phyloP scores from a whole-genome alignment of 345 rosid species.

The Citrus medica region DNA sequence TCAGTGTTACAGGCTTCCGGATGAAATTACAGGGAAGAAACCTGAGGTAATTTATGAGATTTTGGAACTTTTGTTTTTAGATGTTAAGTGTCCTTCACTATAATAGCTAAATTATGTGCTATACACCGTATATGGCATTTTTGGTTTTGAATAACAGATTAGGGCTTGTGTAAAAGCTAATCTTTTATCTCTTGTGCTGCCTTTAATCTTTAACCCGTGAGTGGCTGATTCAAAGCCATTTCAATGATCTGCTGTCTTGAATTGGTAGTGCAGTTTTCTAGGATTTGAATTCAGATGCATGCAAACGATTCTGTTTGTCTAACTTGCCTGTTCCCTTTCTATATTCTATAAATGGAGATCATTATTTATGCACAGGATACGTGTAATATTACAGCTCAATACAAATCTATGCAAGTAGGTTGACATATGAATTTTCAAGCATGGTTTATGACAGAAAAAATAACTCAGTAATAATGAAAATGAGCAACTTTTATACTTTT shows the following conservation, averaged over 20 bases:
- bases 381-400: not conserved
- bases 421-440: not conserved
- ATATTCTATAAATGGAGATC: not conserved
- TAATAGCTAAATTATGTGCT: not conserved
- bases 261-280: not conserved
- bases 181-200: not conserved
- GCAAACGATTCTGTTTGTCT: not conserved
- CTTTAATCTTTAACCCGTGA: not conserved
- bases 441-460: not conserved
- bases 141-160: not conserved
- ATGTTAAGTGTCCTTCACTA: not conserved
- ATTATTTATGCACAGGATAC: not conserved
- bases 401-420: not conserved
- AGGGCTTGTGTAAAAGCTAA: not conserved
- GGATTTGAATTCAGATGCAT: not conserved
- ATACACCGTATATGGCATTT: not conserved
- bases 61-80: not conserved
- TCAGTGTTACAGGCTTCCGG: slow-evolving; percentile 78
- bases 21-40: slow-evolving; percentile 78
- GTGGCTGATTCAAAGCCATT: not conserved
- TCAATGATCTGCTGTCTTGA: not conserved
- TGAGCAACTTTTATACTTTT: not conserved
- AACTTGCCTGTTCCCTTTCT: not conserved
- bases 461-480: not conserved
- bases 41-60: slow-evolving; percentile 54